These are phyloP conservation scores for Tulasnella sp. DNA, from an alignment of 768 basidiomycete genomes.

Conservation along the genomic window DNA sequence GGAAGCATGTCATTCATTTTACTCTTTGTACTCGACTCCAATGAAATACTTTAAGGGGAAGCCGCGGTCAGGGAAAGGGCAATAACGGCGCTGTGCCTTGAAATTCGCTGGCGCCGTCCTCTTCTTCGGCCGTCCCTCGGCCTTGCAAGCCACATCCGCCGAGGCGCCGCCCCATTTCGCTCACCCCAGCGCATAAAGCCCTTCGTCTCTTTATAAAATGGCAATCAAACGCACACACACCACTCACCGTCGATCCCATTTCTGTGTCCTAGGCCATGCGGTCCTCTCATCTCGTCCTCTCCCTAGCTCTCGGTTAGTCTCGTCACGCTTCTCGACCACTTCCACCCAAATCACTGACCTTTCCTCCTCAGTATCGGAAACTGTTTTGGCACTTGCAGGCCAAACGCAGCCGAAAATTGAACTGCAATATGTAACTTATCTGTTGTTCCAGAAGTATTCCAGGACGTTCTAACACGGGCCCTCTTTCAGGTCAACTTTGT, in stretches of 20 bases:
- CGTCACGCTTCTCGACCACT: neutral
- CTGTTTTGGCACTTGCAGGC: neutral
- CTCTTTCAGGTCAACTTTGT: constrained; percentile 14
- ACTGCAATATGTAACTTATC: neutral
- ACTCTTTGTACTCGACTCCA: neutral
- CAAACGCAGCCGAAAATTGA: neutral
- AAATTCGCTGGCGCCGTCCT: neutral
- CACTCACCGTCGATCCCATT: neutral
- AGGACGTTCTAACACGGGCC: neutral
- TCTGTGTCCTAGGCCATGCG: neutral
- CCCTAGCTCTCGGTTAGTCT: neutral
- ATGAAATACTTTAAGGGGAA: neutral
- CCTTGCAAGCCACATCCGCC: neutral
- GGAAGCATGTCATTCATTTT: neutral
- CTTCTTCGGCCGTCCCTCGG: neutral
- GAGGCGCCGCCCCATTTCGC: too few species aligned
- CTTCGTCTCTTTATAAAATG: neutral
- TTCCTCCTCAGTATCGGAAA: neutral
- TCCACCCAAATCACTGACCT: neutral
- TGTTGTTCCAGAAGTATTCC: neutral
- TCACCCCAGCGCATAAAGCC: too few species aligned
- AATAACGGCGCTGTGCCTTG: neutral
- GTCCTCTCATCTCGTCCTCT: too few species aligned
- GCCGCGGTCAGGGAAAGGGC: neutral
- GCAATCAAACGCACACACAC: neutral